Base-by-base conservation (phyloP, 768 basidiomycete species). In the Leucosporidium yakuticum region DNA sequence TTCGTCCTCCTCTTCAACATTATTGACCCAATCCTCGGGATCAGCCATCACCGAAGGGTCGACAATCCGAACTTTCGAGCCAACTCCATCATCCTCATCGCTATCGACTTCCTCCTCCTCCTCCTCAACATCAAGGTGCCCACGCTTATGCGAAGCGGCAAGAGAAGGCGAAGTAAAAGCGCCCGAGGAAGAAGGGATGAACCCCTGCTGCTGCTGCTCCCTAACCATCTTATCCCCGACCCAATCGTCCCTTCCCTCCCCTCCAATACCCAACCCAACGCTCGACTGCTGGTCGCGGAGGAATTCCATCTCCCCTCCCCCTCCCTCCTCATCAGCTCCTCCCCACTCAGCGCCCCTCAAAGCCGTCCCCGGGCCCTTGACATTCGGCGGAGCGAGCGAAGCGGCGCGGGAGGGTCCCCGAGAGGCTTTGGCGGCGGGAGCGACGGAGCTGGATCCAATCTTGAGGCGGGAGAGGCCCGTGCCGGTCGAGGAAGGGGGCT, bases 1-100 rank as follows among this genome's bases (percentile, higher is more conserved):
- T 21, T 72, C 74, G 50, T 80, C 79, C 39, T 79, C 77, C 29
- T 76, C 73, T 17, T 74, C 68, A 69, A 80, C 71, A 59, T 76
- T 71, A 23, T 31, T 53, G 31, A 81, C 65, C 80, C 80, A 81
- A 67, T 81, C 80, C 12, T 79, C 78, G 55, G 79, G 79, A 54
- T 80, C 80, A 36, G 77, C 75, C 23, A 23, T 25, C 58, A 23
- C 36, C 23, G 34, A 62, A 2, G 56, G 47, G 23, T 63, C 67
- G 54, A 72, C 25, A 57, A 73, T 66, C 36, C 71, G 62, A 4
- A 73, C 71, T 63, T 73, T 73, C 60, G 55, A 27, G 3, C 55
- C 55, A 11, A 56, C 29, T 6, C 27, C 55, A 51, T 67, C 65
- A 60, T 70, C 69, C 58, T 70, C 65, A 12, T 61, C 58, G 5